Evolutionary conservation across 345 rosid species (phyloP).

Genomic region (Brassica juncea): DNA sequence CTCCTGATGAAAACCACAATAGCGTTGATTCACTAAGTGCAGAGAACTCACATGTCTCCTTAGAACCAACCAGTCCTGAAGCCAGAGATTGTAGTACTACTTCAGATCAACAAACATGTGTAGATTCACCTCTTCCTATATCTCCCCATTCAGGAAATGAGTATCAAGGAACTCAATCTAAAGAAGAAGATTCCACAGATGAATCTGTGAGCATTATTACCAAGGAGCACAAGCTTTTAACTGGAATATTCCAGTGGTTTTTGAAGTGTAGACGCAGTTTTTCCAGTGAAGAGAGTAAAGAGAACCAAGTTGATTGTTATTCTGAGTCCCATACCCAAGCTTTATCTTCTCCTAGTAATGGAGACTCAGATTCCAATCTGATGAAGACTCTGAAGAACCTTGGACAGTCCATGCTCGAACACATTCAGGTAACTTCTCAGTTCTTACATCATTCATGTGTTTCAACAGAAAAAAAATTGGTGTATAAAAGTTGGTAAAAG

Average conservation of each 20-base stretch:
- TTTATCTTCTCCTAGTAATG: slow-evolving; percentile 42
- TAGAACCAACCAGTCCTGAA: slow-evolving; percentile 41
- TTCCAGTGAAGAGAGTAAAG: slow-evolving; percentile 46
- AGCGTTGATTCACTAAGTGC: slow-evolving; percentile 6
- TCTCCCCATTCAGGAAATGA: slow-evolving; percentile 41
- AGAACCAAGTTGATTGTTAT: slow-evolving; percentile 30
- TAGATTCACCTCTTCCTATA: slow-evolving; percentile 39
- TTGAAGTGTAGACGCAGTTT: slow-evolving; percentile 61
- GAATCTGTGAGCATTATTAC: slow-evolving; percentile 16
- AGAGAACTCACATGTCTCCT: slow-evolving; percentile 44
- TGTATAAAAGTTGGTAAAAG: not conserved
- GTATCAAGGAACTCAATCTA: slow-evolving; percentile 35
- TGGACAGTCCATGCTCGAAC: slow-evolving; percentile 86
- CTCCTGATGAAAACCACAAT: not conserved
- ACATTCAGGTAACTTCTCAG: slow-evolving; percentile 66
- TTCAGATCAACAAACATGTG: slow-evolving; percentile 34
- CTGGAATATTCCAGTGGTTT: slow-evolving; percentile 75
- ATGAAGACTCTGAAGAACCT: slow-evolving; percentile 65
- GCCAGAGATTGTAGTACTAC: slow-evolving; percentile 42
- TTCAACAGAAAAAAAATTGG: not conserved
- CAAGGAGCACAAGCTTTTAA: slow-evolving; percentile 56
- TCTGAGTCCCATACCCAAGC: slow-evolving; percentile 34
- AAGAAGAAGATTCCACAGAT: slow-evolving; percentile 36
- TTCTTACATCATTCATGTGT: not conserved
- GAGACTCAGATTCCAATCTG: slow-evolving; percentile 60